phyloP scores from a whole-genome alignment of 192 early-diverging fungal species.

The Coemansia sp. region DNA sequence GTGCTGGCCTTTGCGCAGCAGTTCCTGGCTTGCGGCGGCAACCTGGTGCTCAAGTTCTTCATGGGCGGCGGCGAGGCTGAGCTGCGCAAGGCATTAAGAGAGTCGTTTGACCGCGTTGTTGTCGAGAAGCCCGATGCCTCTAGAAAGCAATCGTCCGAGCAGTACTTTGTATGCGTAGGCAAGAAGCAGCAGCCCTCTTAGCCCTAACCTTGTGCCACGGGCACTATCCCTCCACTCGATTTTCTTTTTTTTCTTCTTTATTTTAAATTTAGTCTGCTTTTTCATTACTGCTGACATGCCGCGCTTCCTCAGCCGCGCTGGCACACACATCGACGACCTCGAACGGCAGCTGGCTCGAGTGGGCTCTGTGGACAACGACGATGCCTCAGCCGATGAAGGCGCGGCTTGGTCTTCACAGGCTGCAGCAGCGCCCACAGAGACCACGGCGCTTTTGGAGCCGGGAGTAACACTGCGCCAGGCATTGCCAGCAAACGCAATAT shows the following conservation, averaged over 20 bases:
- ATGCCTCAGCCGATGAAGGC: constrained; percentile 25
- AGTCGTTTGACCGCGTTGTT: constrained; percentile 58
- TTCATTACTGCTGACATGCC: constrained; percentile 15
- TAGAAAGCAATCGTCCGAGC: constrained; percentile 68
- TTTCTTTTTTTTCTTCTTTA: not conserved
- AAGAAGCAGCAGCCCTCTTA: constrained; percentile 8
- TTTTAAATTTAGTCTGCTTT: not conserved
- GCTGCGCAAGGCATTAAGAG: constrained; percentile 49
- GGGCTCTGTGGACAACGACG: constrained; percentile 46
- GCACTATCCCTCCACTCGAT: not conserved
- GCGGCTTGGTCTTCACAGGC: not conserved
- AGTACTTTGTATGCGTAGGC: constrained; percentile 67
- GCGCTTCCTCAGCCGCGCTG: constrained; percentile 56
- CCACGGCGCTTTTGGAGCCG: not conserved
- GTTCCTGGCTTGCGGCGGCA: constrained; percentile 29
- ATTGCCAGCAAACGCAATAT: not conserved
- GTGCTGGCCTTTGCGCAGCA: constrained; percentile 65
- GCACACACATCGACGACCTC: constrained; percentile 54
- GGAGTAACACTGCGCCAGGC: not conserved
- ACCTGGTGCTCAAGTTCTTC: constrained; percentile 63
- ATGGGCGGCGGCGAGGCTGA: constrained; percentile 64
- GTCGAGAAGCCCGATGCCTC: constrained; percentile 74
- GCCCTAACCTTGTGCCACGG: not conserved
- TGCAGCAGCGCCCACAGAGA: constrained; percentile 3
- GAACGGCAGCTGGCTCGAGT: constrained; percentile 54